phyloP scores from a whole-genome alignment of 1,284 basidiomycete genomes.

The Austroboletus olivaceoglutinosus region DNA sequence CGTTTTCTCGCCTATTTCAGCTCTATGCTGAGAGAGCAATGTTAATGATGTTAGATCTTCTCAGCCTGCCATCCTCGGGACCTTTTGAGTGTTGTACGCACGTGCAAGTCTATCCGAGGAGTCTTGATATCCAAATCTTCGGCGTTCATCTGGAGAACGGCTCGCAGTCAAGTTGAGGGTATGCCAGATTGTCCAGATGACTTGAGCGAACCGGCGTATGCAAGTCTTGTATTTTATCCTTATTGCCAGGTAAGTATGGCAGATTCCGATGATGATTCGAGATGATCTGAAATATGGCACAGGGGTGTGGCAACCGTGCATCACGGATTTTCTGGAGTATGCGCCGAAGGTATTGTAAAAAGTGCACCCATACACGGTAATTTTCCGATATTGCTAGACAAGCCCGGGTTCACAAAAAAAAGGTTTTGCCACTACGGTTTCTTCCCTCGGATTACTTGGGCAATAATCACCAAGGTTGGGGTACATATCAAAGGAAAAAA shows the following conservation, averaged over 20 bases:
- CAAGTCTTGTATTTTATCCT: slow-evolving; percentile 18
- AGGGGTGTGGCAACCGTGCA: slow-evolving; percentile 1
- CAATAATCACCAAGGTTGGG: background rate
- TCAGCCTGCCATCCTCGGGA: slow-evolving; percentile 8
- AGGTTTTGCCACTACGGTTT: background rate
- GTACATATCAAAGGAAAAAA: background rate
- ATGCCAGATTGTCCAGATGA: slow-evolving; percentile 26
- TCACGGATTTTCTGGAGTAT: slow-evolving; percentile 2
- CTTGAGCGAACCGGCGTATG: slow-evolving; percentile 31
- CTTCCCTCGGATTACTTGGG: background rate
- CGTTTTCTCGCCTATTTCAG: background rate
- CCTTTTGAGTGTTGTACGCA: slow-evolving; percentile 17
- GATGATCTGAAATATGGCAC: background rate
- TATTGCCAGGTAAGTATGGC: slow-evolving; percentile 8
- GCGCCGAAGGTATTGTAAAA: slow-evolving; percentile 11
- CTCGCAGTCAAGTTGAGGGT: background rate
- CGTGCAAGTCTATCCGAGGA: slow-evolving; percentile 14
- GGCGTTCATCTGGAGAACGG: slow-evolving; percentile 14
- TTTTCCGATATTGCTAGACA: background rate
- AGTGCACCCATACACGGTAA: slow-evolving; percentile 6
- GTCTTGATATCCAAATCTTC: slow-evolving; percentile 15
- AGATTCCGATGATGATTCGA: no score
- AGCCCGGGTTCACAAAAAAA: background rate
- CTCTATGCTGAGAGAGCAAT: background rate
- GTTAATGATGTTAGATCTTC: background rate